Conservation (phyloP, 306 rosid species). For the Neltuma alba region DNA sequence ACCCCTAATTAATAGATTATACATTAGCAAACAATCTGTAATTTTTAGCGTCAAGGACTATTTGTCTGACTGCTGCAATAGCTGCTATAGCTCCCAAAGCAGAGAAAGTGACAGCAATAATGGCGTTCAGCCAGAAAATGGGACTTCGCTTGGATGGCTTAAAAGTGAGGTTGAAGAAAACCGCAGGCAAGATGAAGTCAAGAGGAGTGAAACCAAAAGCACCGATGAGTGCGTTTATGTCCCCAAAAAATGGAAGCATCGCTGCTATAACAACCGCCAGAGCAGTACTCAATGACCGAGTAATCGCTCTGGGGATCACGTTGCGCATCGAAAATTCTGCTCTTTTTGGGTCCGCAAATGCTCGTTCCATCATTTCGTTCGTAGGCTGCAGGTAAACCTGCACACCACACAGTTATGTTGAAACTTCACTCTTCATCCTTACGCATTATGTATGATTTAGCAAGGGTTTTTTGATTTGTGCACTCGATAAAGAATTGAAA, state of each 20-base stretch:
- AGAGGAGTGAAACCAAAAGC: conserved; percentile 89
- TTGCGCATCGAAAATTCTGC: conserved; percentile 61
- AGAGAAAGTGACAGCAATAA: conserved; percentile 58
- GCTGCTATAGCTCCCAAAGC: conserved; percentile 61
- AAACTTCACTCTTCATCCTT: neutral
- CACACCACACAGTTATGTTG: neutral
- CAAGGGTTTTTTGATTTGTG: neutral
- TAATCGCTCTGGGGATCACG: conserved; percentile 60
- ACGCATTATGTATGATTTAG: too few species aligned
- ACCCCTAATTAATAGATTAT: too few species aligned
- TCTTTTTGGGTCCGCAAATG: conserved; percentile 55
- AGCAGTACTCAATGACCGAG: conserved; percentile 53
- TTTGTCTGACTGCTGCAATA: conserved; percentile 73
- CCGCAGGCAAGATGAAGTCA: conserved; percentile 70
- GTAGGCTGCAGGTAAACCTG: conserved; percentile 83
- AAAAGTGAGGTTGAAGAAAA: conserved; percentile 74
- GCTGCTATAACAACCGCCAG: conserved; percentile 63
- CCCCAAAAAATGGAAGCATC: conserved; percentile 89
- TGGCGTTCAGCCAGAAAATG: conserved; percentile 60
- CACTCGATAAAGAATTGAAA: neutral
- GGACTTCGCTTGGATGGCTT: conserved; percentile 64
- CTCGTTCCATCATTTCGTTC: conserved; percentile 67
- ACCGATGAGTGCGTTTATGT: conserved; percentile 71
- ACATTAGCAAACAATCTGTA: conserved; percentile 71
- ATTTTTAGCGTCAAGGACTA: conserved; percentile 62